Conservation (phyloP, 2,329 filamentous ascomycete species). For the Endocalyx cinctus region DNA sequence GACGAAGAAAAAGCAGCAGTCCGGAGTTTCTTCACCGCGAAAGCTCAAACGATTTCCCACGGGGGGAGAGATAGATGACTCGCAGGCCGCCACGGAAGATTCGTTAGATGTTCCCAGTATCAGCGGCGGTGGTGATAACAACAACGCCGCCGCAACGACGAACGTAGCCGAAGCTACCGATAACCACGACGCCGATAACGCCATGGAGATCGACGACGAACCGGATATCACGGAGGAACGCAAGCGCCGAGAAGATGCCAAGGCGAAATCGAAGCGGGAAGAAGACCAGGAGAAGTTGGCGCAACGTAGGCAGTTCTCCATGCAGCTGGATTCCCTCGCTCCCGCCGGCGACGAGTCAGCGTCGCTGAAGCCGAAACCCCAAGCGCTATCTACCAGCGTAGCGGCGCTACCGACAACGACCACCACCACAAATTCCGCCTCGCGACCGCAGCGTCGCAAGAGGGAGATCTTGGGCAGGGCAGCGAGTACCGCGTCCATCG, state of each 20-base stretch:
- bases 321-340: slow-evolving; percentile 21
- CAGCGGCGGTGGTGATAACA: no score
- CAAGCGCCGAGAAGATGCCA: slow-evolving; percentile 6
- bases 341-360: slow-evolving; percentile 7
- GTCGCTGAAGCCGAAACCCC: slow-evolving; percentile 13
- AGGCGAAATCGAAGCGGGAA: slow-evolving; percentile 14
- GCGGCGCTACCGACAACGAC: no score
- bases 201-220: no score
- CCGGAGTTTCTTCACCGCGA: slow-evolving; percentile 1
- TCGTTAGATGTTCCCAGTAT: no score
- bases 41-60: slow-evolving; percentile 30
- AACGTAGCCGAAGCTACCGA: no score
- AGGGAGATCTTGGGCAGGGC: slow-evolving; percentile 55
- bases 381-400: no score
- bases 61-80: slow-evolving; percentile 37
- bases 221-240: slow-evolving; percentile 16
- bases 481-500: slow-evolving; percentile 51
- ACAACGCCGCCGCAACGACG: no score
- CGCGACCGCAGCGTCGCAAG: slow-evolving; percentile 27
- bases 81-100: slow-evolving; percentile 32
- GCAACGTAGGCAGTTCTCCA: slow-evolving; percentile 21
- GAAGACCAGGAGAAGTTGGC: slow-evolving; percentile 12
- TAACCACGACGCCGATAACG: no score
- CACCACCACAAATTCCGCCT: no score
- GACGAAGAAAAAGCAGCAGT: slow-evolving; percentile 16